Conservation (phyloP, 1,284 basidiomycete species). For the Polyporus tsugae region DNA sequence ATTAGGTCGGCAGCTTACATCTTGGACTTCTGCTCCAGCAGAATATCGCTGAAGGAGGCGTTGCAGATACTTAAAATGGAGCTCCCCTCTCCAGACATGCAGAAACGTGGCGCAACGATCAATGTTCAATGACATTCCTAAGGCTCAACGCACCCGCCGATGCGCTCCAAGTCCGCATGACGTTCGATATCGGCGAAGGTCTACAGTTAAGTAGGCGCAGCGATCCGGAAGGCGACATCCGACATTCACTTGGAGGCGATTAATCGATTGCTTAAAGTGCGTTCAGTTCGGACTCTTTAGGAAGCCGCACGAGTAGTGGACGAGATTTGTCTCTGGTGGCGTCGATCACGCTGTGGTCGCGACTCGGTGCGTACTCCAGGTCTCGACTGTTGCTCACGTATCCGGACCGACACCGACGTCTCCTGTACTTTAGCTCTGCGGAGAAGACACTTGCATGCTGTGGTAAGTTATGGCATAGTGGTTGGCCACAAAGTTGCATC, state of each 20-base stretch:
- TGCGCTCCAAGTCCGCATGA: background rate
- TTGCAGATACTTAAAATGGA: background rate
- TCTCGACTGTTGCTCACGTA: background rate
- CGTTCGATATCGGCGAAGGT: background rate
- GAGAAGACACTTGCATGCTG: background rate
- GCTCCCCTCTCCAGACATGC: background rate
- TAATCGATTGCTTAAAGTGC: background rate
- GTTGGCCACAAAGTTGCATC: background rate
- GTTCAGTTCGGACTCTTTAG: background rate
- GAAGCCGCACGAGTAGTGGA: background rate
- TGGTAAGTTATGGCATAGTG: background rate
- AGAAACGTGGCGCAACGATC: background rate
- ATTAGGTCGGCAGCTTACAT: background rate
- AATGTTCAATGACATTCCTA: background rate
- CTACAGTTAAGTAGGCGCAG: background rate
- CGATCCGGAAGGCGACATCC: background rate
- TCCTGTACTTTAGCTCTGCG: background rate
- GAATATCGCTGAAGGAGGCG: background rate
- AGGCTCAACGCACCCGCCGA: background rate
- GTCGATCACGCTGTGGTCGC: background rate
- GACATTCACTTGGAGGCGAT: background rate
- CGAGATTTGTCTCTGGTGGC: background rate
- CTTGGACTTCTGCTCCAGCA: background rate
- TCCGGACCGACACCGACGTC: background rate
- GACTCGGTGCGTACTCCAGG: background rate